These are phyloP conservation scores for Austroboletus olivaceoglutinosus DNA, from an alignment of 1,284 basidiomycete species.

Conservation along the genomic window DNA sequence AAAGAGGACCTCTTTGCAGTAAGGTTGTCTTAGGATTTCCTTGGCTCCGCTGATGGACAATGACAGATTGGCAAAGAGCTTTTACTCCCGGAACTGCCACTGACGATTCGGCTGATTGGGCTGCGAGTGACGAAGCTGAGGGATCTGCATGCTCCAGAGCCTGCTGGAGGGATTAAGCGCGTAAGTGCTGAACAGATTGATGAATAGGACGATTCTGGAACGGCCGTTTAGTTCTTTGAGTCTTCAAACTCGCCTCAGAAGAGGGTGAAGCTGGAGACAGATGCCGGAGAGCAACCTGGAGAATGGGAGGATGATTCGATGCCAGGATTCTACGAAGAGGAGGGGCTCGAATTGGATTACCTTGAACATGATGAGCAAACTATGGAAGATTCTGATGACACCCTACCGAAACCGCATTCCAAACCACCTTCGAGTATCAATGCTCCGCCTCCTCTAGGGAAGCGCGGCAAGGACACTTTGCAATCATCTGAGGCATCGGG, in stretches of 20 bases:
- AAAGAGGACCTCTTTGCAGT: slow-evolving; percentile 80
- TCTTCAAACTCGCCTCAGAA: slow-evolving; percentile 40
- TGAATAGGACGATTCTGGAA: background rate
- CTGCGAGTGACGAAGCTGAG: slow-evolving; percentile 82
- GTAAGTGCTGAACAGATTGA: slow-evolving; percentile 39
- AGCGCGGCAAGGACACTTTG: background rate
- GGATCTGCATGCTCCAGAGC: slow-evolving; percentile 59
- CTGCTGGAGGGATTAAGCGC: slow-evolving; percentile 57
- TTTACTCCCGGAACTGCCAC: slow-evolving; percentile 74
- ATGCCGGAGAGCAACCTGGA: slow-evolving; percentile 10
- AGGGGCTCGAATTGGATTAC: slow-evolving; percentile 24
- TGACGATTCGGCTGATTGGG: slow-evolving; percentile 78
- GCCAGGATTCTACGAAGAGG: slow-evolving; percentile 56
- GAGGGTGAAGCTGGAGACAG: slow-evolving; percentile 34
- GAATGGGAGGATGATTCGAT: slow-evolving; percentile 45
- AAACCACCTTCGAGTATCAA: slow-evolving; percentile 13
- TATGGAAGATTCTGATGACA: slow-evolving; percentile 17
- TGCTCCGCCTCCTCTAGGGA: background rate
- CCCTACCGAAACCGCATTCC: slow-evolving; percentile 1
- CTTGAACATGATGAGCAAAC: slow-evolving; percentile 20
- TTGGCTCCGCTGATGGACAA: slow-evolving; percentile 3
- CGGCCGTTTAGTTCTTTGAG: slow-evolving; percentile 54
- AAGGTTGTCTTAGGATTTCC: slow-evolving; percentile 25
- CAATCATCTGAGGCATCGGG: slow-evolving; percentile 4
- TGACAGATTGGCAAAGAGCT: slow-evolving; percentile 76